Percentiles rank a stretch among this genome's conserved stretches.
Evolutionary conservation across 2,329 filamentous ascomycete genomes (phyloP).

Genomic region (Sporothrix variecibatus): DNA sequence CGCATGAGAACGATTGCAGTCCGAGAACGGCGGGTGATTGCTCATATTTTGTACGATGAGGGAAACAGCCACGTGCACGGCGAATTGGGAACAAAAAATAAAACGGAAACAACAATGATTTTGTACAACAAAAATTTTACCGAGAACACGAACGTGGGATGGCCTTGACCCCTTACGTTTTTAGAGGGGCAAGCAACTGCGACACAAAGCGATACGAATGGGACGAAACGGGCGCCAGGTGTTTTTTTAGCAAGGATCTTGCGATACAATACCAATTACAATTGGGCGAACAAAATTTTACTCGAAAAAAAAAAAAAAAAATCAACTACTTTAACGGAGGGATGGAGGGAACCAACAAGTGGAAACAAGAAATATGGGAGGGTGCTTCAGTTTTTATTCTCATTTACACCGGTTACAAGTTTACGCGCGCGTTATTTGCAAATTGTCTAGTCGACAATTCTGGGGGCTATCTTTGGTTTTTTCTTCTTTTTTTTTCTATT

Average conservation of each 20-base stretch:
- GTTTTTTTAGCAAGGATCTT: background rate
- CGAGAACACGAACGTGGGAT: constrained; percentile 5
- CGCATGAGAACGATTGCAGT: background rate
- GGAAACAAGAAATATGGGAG: background rate
- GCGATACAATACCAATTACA: constrained; percentile 6
- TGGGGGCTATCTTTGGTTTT: background rate
- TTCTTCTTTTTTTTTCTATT: background rate
- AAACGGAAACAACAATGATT: constrained; percentile 2
- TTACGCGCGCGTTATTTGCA: constrained; percentile 1
- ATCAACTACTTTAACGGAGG: background rate
- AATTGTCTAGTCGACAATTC: constrained; percentile 22
- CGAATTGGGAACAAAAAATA: background rate
- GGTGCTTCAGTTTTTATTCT: background rate
- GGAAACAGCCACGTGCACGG: constrained; percentile 4
- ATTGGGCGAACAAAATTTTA: background rate
- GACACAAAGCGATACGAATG: constrained; percentile 7
- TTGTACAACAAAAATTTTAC: constrained; percentile 18
- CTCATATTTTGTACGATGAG: background rate
- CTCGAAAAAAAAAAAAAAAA: background rate
- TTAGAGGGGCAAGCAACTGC: background rate
- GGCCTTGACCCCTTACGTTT: background rate
- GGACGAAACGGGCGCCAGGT: constrained; percentile 9
- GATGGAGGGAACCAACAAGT: constrained; percentile 7
- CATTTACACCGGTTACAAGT: constrained; percentile 19
- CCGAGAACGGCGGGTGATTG: background rate